phyloP scores from a whole-genome alignment of 345 rosid species.

The Stellera chamaejasme region DNA sequence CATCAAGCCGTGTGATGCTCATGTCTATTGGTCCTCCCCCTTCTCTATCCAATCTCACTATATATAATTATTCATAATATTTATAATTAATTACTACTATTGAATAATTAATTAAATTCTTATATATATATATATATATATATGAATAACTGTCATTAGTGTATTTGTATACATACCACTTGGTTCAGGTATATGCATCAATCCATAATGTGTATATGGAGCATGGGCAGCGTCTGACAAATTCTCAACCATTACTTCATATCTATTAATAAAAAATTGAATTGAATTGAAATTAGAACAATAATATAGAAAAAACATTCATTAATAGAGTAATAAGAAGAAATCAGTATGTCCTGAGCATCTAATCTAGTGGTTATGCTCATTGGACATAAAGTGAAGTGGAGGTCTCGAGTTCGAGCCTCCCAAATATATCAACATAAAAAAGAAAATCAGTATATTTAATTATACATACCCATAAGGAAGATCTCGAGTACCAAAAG shows the following conservation, averaged over 20 bases:
- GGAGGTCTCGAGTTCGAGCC: not conserved
- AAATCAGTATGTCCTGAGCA: not conserved
- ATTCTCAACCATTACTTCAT: constrained; percentile 74
- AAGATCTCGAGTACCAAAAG: constrained; percentile 60
- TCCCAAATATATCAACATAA: too few species aligned
- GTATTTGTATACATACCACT: constrained; percentile 26
- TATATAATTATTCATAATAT: not conserved
- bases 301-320: not conserved
- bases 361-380: too few species aligned
- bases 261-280: constrained; percentile 32
- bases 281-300: not conserved
- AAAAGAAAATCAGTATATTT: not conserved
- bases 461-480: constrained; percentile 57
- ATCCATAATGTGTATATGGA: constrained; percentile 81
- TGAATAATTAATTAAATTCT: not conserved
- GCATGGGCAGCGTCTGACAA: constrained; percentile 93
- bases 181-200: constrained; percentile 37
- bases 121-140: not conserved
- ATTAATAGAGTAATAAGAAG: not conserved
- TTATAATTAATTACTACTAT: not conserved
- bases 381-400: too few species aligned
- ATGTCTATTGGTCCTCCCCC: constrained; percentile 73
- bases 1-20: constrained; percentile 35
- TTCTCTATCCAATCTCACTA: constrained; percentile 77
- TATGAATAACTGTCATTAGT: not conserved